phyloP scores from a whole-genome alignment of 2,329 filamentous ascomycete genomes.

The Mycosphaerella sp. region DNA sequence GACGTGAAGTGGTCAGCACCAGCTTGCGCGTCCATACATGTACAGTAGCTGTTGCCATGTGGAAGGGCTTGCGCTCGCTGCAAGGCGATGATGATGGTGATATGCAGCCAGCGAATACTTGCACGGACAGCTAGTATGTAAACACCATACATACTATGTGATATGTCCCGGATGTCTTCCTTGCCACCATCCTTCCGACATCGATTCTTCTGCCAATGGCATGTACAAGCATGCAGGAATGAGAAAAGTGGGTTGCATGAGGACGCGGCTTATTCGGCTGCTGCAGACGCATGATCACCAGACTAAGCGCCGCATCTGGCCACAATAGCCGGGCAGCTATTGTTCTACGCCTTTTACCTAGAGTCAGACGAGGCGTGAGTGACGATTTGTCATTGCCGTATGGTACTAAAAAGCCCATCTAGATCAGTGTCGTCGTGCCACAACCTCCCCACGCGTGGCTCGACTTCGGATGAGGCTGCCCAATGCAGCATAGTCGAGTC shows the following conservation, averaged over 20 bases:
- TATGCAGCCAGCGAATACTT: background rate
- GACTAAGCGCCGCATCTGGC: background rate
- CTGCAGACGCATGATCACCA: background rate
- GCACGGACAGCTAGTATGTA: no score
- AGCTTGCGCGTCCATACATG: background rate
- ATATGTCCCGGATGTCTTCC: background rate
- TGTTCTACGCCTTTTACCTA: background rate
- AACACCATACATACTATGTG: no score
- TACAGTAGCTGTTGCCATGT: no score
- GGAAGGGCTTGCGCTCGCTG: no score
- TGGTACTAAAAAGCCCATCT: no score
- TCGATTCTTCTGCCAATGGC: background rate
- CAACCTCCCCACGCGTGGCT: no score
- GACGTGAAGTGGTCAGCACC: background rate
- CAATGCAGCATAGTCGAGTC: no score
- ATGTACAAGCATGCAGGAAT: background rate
- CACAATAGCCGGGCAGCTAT: background rate
- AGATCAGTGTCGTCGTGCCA: no score
- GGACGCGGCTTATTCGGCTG: background rate
- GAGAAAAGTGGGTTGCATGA: background rate
- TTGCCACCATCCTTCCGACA: background rate
- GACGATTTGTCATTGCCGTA: no score
- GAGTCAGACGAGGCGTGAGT: no score
- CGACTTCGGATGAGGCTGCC: no score
- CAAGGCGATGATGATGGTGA: background rate